Conservation (phyloP, 352 stramenopile genomes). For the Globisporangium sylvaticum region DNA sequence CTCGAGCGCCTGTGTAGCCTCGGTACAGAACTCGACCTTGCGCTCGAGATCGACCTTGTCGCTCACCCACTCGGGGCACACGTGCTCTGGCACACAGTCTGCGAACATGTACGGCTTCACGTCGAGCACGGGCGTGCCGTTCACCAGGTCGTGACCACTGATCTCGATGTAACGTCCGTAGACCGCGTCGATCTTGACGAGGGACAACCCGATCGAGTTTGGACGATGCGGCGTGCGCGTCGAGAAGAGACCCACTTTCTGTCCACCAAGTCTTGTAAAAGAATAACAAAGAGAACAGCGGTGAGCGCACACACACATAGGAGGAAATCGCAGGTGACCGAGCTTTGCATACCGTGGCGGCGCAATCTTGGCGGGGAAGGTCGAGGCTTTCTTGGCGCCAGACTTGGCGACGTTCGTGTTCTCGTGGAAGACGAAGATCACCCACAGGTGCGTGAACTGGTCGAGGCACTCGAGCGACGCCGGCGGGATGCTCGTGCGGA, state of each 20-base stretch:
- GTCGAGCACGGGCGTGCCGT: constrained; percentile 97
- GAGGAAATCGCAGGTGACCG: too few species aligned
- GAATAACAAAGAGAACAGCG: neutral
- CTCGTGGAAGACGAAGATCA: constrained; percentile 91
- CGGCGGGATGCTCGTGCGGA: constrained; percentile 70
- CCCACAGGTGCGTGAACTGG: constrained; percentile 88
- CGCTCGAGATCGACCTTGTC: constrained; percentile 45
- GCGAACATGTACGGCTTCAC: constrained; percentile 97
- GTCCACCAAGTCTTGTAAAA: constrained; percentile 46
- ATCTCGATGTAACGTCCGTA: constrained; percentile 84
- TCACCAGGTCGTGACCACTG: constrained; percentile 91
- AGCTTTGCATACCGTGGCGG: constrained; percentile 59
- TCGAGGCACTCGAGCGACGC: constrained; percentile 75
- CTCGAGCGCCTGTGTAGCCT: constrained; percentile 36
- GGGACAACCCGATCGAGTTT: constrained; percentile 92
- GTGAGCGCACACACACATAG: too few species aligned
- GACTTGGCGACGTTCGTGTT: constrained; percentile 82
- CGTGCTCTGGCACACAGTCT: constrained; percentile 55
- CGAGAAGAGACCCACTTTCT: constrained; percentile 93
- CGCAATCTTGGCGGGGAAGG: constrained; percentile 79
- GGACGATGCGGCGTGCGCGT: constrained; percentile 96
- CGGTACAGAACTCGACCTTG: constrained; percentile 47
- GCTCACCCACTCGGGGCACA: constrained; percentile 68
- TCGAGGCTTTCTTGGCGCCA: constrained; percentile 38
- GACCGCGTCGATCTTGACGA: constrained; percentile 89